Percentiles rank a stretch among this genome's conserved stretches.
Conservation (phyloP, 495 filamentous ascomycete species). For the Pseudotulostoma volvatum region DNA sequence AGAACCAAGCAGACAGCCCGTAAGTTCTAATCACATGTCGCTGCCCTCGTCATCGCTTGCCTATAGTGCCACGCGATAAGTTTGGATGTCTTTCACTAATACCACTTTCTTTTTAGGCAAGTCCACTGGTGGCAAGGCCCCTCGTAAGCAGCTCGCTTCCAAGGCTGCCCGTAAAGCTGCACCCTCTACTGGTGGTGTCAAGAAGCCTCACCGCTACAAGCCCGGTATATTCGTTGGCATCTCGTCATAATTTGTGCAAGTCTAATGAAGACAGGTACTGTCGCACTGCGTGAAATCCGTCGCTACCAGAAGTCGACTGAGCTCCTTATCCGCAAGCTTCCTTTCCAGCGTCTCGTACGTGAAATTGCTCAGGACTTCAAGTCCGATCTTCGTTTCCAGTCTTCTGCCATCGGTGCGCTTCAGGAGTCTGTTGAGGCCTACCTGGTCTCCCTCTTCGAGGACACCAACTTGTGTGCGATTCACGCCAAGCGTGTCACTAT, state of each 20-base stretch:
- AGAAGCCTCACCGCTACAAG: constrained; percentile 99
- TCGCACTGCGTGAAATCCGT: constrained; percentile 99
- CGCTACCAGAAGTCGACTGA: constrained; percentile 99
- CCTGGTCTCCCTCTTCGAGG: constrained; percentile 99
- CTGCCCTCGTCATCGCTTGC: constrained; percentile 10
- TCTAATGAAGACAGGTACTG: constrained; percentile 46
- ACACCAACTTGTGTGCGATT: constrained; percentile 99
- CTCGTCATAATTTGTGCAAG: constrained; percentile 1
- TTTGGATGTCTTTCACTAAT: constrained; percentile 20
- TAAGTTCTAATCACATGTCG: constrained; percentile 33
- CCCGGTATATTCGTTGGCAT: constrained; percentile 48
- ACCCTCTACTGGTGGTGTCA: constrained; percentile 76
- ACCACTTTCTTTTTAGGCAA: constrained; percentile 43
- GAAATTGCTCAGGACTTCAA: constrained; percentile 99
- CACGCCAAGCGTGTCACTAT: constrained; percentile 99
- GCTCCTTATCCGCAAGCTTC: constrained; percentile 99
- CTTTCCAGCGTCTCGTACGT: constrained; percentile 99
- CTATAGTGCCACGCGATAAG: constrained; percentile 6
- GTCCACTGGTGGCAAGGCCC: constrained; percentile 99
- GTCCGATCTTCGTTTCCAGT: constrained; percentile 99
- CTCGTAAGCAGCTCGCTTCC: constrained; percentile 91
- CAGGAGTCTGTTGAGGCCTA: constrained; percentile 99
- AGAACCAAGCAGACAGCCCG: constrained; percentile 99
- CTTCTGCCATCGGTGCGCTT: constrained; percentile 97
- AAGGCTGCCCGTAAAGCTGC: constrained; percentile 70